Percentiles rank a stretch among this genome's conserved stretches.
These are phyloP conservation scores for Phascolomyces articulosus DNA, from an alignment of 371 early-diverging fungal species.

Conservation along the genomic window DNA sequence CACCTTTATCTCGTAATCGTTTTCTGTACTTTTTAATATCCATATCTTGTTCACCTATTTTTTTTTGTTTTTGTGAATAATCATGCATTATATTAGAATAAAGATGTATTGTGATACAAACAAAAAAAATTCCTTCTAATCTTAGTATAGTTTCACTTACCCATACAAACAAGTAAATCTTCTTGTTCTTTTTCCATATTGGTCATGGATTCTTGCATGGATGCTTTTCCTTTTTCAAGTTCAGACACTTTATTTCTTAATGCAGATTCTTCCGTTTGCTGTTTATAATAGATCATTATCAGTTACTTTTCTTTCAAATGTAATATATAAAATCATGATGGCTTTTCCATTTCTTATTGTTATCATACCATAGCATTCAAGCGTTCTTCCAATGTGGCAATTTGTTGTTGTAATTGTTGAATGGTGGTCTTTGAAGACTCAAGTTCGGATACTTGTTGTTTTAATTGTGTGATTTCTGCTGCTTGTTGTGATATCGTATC, in stretches of 20 bases:
- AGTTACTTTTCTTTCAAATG: too few relatives aligned
- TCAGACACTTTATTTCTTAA: slow-evolving; percentile 15
- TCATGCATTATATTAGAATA: not conserved
- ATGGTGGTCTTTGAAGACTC: slow-evolving; percentile 16
- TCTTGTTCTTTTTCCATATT: slow-evolving; percentile 84
- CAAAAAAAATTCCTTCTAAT: not conserved
- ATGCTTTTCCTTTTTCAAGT: slow-evolving; percentile 44
- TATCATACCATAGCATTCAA: slow-evolving; percentile 32
- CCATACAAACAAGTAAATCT: slow-evolving; percentile 88
- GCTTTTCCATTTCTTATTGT: too few relatives aligned
- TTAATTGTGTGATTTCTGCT: slow-evolving; percentile 29
- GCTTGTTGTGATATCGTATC: slow-evolving; percentile 49
- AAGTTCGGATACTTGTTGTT: slow-evolving; percentile 22
- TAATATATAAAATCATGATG: too few relatives aligned
- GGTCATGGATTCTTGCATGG: slow-evolving; percentile 6
- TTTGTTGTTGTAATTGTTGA: slow-evolving; percentile 17
- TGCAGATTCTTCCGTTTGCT: slow-evolving; percentile 13
- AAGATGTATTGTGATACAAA: not conserved
- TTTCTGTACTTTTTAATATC: slow-evolving; percentile 63
- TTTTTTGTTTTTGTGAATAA: too few relatives aligned
- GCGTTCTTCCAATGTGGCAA: slow-evolving; percentile 26
- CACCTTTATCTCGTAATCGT: slow-evolving; percentile 63
- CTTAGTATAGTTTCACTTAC: slow-evolving; percentile 36
- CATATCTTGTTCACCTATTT: slow-evolving; percentile 73
- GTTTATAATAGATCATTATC: not conserved